A percentile compares a stretch with the other conserved stretches of the same genome.
Conservation (phyloP, 768 basidiomycete species). For the Dictyophora rubrovolvata region DNA sequence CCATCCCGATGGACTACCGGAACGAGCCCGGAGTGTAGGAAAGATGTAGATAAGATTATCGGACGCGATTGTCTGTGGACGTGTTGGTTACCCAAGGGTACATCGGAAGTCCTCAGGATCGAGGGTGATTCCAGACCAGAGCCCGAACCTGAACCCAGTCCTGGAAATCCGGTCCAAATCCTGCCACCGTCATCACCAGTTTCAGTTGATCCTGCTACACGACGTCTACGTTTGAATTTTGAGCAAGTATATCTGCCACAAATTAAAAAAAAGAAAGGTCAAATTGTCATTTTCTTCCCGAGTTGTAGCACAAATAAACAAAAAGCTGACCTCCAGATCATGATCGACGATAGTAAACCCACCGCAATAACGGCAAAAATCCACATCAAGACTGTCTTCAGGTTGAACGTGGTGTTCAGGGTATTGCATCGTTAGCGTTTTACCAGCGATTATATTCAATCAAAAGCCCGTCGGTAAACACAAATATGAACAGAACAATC, state of each 20-base stretch:
- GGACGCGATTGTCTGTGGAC: not conserved
- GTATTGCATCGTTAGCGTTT: no score
- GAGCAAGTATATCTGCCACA: not conserved
- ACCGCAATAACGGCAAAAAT: conserved; percentile 4
- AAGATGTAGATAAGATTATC: not conserved
- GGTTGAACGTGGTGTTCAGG: no score
- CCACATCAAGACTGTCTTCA: conserved; percentile 2
- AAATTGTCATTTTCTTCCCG: not conserved
- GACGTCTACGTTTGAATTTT: not conserved
- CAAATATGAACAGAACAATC: no score
- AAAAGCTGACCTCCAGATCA: not conserved
- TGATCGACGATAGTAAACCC: not conserved
- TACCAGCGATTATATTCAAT: not conserved
- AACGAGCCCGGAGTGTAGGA: not conserved
- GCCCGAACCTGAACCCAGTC: not conserved
- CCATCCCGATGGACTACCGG: not conserved
- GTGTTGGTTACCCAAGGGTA: no score
- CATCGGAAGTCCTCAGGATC: no score
- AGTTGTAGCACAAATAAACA: not conserved
- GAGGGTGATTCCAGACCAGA: no score
- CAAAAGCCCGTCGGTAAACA: not conserved
- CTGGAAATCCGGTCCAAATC: not conserved
- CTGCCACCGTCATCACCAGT: not conserved
- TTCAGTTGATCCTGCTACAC: not conserved
- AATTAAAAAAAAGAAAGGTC: not conserved